Percentiles rank a stretch among this genome's conserved stretches.
These are phyloP conservation scores for Cercospora beticola DNA, from an alignment of 2,329 filamentous ascomycete species.

Conservation along the genomic window DNA sequence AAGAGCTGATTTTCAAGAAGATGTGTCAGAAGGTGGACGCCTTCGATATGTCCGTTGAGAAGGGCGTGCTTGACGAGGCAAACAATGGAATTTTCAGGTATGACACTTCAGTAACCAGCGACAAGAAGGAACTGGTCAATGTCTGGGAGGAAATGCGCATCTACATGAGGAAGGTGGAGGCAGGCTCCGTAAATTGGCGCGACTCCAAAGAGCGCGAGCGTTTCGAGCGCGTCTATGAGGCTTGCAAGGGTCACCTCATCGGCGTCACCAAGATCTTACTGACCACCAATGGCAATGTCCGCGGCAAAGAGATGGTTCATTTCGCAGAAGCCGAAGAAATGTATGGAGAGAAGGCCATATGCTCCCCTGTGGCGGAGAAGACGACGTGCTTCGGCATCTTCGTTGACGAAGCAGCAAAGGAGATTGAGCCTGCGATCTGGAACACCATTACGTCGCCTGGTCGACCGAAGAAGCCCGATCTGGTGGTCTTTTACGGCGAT, in stretches of 20 bases:
- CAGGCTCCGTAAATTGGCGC: neutral
- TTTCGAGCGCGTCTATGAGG: neutral
- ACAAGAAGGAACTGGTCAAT: neutral
- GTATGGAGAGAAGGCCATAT: too few species aligned
- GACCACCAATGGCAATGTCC: conserved; percentile 7
- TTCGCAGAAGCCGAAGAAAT: neutral
- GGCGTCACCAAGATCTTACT: neutral
- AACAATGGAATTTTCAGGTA: neutral
- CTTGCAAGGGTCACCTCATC: conserved; percentile 6
- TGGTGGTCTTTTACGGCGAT: too few species aligned
- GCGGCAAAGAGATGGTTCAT: conserved; percentile 2
- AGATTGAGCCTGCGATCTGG: too few species aligned
- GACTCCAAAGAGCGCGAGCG: neutral
- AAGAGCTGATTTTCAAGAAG: neutral
- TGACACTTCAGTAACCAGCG: neutral
- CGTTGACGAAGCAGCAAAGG: too few species aligned
- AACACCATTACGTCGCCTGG: too few species aligned
- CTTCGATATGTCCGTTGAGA: conserved; percentile 2
- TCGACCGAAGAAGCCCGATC: too few species aligned
- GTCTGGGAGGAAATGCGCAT: neutral
- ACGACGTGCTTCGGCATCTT: too few species aligned
- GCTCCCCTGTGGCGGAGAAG: too few species aligned
- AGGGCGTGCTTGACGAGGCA: neutral
- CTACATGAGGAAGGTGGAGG: neutral
- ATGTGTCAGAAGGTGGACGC: neutral